Evolutionary conservation across 1,284 basidiomycete species (phyloP).

Genomic region (Jaminaea rosea): DNA sequence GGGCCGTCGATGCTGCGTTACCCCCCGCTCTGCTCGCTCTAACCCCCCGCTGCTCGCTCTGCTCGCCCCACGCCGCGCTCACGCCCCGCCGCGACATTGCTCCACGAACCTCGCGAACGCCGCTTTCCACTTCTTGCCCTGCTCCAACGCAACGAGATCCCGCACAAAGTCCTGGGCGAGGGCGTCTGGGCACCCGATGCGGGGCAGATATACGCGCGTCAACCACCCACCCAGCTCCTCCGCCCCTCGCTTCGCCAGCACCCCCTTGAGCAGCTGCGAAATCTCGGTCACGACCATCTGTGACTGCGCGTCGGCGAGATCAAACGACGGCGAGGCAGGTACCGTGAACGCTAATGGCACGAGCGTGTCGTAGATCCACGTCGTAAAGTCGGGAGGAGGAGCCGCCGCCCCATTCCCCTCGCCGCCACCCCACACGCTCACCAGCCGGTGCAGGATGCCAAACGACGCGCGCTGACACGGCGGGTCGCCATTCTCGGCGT

Average conservation of each 20-base stretch:
- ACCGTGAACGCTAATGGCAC: slow-evolving; percentile 76
- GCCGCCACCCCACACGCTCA: slow-evolving; percentile 65
- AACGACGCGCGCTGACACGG: slow-evolving; percentile 70
- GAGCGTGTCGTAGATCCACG: slow-evolving; percentile 80
- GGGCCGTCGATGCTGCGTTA: too few relatives aligned
- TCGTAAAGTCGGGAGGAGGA: slow-evolving; percentile 71
- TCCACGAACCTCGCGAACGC: slow-evolving; percentile 29
- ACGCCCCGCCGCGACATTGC: slow-evolving; percentile 23
- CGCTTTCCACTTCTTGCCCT: slow-evolving; percentile 62
- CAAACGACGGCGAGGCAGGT: slow-evolving; percentile 69
- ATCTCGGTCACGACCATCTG: slow-evolving; percentile 24
- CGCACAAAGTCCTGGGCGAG: slow-evolving; percentile 63
- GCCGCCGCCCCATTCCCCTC: slow-evolving; percentile 28
- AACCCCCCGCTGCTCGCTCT: too few relatives aligned
- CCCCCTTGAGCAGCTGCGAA: slow-evolving; percentile 61
- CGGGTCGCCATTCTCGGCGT: slow-evolving; percentile 48
- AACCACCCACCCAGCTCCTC: slow-evolving; percentile 78
- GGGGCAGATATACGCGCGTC: slow-evolving; percentile 69
- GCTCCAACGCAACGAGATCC: slow-evolving; percentile 51
- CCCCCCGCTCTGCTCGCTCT: too few relatives aligned
- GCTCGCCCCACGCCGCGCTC: too few relatives aligned
- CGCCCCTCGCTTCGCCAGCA: slow-evolving; percentile 63
- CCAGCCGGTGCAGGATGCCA: slow-evolving; percentile 58
- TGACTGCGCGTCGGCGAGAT: slow-evolving; percentile 72
- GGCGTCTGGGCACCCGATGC: slow-evolving; percentile 73